Conservation (phyloP, 2,329 filamentous ascomycete genomes). For the Colletotrichum sp. region DNA sequence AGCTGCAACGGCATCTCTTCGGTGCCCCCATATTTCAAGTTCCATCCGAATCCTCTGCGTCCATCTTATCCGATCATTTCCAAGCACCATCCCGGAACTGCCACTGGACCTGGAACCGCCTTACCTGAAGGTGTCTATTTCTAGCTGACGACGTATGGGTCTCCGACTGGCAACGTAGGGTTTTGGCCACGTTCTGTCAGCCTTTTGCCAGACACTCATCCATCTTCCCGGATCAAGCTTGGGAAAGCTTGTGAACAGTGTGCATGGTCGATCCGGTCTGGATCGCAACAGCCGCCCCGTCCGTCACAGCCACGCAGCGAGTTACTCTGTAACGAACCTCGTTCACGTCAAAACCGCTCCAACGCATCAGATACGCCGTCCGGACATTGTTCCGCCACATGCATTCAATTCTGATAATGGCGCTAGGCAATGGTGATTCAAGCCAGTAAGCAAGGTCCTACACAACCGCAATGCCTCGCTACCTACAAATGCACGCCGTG, state of each 20-base stretch:
- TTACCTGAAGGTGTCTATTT: not conserved
- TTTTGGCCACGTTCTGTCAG: not conserved
- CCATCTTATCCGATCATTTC: constrained; percentile 1
- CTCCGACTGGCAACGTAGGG: not conserved
- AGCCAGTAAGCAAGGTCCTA: not conserved
- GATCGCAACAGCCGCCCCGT: not conserved
- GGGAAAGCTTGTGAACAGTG: not conserved
- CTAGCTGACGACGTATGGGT: not conserved
- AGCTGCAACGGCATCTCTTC: not conserved
- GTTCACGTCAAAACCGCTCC: not conserved
- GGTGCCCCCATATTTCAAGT: not conserved
- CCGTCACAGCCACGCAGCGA: not conserved
- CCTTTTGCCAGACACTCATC: not conserved
- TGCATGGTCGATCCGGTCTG: constrained; percentile 10
- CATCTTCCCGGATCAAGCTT: not conserved
- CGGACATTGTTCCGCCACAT: not conserved
- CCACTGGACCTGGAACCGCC: not conserved
- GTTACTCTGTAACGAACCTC: not conserved
- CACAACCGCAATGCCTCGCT: not conserved
- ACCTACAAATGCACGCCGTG: not conserved
- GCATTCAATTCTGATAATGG: not conserved
- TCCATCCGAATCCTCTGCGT: not conserved
- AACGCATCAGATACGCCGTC: not conserved
- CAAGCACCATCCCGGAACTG: constrained; percentile 1
- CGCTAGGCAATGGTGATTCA: not conserved